Base-by-base conservation (phyloP, 202 grass and related monocot species). In the Setaria italica region DNA sequence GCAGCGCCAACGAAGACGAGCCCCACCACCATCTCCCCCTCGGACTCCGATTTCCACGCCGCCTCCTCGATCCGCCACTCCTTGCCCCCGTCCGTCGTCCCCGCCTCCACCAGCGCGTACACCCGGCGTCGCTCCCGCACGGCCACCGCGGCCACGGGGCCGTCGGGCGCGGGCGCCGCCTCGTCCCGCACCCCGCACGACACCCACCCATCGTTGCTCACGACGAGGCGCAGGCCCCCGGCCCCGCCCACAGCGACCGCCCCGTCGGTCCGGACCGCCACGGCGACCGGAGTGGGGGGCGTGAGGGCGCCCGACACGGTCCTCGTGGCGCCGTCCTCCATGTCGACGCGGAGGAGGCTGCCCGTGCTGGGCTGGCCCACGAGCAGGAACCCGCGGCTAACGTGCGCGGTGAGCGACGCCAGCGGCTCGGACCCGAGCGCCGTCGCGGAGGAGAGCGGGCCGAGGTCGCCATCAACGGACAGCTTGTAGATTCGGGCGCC, bases 31-130 rank as follows among this genome's bases (percentile, higher is more conserved):
- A 89, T 87, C 76, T 95, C 90, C 39, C 88, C 90, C 74, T 90
- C 88, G 2, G 76, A 82, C 55, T 90, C 93, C 80, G 77, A 82
- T 49, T 55, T 69, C 93, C 93, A 95, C 47, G 58, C 72, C 72
- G 90, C 86, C 88, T 95, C 93, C 66, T 92, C 90, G 70, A 95
- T 95, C 56, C 62, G 81, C 77, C 86, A 88, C 63, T 55, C 50
- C 42, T 73, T 82, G 20, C 15, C 68, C 46, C 77, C 88, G 19
- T 85, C 76, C 67, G 6, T 4, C 2, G 59, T 19, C 39, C 7
- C 78, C 9, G 21, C 78, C 58, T 77, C 87, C 72, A 89, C 68
- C 34, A 95, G 77, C 62, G 85, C 42, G 72, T 89, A 95, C 43
- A 90, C 88, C 80, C 76, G 58, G 67, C 79, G 85, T 83, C 93